phyloP scores from a whole-genome alignment of 2,329 filamentous ascomycete species.

The Davidsoniella australis region DNA sequence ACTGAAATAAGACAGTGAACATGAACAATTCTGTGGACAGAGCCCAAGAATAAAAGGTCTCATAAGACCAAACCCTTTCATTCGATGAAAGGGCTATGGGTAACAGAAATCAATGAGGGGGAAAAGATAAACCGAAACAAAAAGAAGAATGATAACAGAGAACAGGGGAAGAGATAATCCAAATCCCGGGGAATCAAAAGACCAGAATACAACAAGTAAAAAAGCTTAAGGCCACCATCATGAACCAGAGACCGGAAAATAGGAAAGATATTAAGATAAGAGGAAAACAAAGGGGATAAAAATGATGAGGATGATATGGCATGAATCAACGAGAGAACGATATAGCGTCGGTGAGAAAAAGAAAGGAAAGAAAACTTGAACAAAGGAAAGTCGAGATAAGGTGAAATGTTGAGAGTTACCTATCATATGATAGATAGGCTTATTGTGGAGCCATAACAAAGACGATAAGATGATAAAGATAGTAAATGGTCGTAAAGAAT shows the following conservation, averaged over 20 bases:
- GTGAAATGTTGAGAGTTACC: no score
- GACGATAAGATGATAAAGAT: not conserved
- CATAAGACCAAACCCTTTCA: not conserved
- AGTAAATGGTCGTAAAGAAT: not conserved
- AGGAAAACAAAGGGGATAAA: not conserved
- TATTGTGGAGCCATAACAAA: no score
- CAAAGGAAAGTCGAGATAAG: not conserved
- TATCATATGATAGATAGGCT: no score
- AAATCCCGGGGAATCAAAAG: conserved; percentile 4
- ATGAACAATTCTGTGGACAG: not conserved
- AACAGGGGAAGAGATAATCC: not conserved
- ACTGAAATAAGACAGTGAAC: not conserved
- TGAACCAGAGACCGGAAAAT: conserved; percentile 2
- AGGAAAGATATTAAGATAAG: not conserved
- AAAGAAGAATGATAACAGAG: not conserved
- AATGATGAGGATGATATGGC: not conserved
- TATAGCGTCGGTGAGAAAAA: not conserved
- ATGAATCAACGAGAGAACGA: not conserved
- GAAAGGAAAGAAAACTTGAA: not conserved
- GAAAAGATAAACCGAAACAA: not conserved
- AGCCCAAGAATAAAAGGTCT: not conserved
- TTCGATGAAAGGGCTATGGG: not conserved
- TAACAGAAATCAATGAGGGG: not conserved
- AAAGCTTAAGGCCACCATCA: conserved; percentile 1
- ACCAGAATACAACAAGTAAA: conserved; percentile 1